Base-by-base conservation (phyloP, 805 yeast species). In the Candida sithepensis region DNA sequence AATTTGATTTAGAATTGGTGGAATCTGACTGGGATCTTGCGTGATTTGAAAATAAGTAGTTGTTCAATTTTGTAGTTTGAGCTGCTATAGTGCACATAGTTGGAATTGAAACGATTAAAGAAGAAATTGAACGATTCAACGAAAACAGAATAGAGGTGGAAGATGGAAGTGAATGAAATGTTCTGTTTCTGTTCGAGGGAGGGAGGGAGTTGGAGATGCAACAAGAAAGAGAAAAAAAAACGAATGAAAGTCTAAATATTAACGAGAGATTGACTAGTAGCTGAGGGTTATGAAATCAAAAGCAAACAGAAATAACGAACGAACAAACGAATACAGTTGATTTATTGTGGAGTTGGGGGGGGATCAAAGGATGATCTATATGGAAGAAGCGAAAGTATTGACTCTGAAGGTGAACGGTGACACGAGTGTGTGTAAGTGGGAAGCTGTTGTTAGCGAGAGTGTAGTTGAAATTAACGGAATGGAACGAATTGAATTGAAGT, bases 21-120 rank as follows among this genome's bases (percentile, higher is more conserved):
- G 67, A 57, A 46, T 65, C 68, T 20, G 66, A 61, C 24, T 61
- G 67, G 18, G 69, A 65, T 55, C 68, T 54, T 7, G 57, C 44
- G 46, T 62, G 67, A 40, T 55, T 58, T 38, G 49, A 47, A 16
- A 38, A 13, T 21, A 47, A 41, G 19, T 45, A 36, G 28, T 40
- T 48, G 46, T 38, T 41, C 18, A 43, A 43, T 16, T 45, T 48
- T 24, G 54, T 49, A 33, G 55, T 47, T 24, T 52, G 48, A 30
- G 57, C 50, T 20, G 57, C 51, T 42, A 53, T 44, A 20, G 55
- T 50, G 38, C 53, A 52, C 59, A 56, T 56, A 41, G 18, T 34
- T 34, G 21, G 20, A 34, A 34, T 34, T 34, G 20, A 34, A 34
- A 34, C 8, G 4, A 16, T 7, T 5, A 16, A 16, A 8, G 18